Evolutionary conservation across 805 yeast genomes (phyloP).

Genomic region (Lachancea meyersii): DNA sequence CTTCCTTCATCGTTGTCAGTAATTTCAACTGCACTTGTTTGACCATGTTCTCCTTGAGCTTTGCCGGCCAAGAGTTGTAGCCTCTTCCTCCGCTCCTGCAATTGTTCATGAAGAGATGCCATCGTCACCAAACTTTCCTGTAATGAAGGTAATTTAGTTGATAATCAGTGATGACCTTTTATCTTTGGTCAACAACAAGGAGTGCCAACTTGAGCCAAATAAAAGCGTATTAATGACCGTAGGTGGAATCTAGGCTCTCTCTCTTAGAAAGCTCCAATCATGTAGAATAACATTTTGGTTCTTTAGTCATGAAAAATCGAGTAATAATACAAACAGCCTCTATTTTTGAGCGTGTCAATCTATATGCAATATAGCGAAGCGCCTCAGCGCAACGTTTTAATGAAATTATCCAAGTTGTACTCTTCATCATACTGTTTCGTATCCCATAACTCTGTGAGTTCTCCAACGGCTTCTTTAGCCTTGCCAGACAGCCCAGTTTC

Average conservation of each 20-base stretch:
- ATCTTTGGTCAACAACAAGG: too few relatives aligned
- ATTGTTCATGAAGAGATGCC: conserved; percentile 26
- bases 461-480: conserved; percentile 83
- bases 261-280: background rate
- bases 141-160: too few relatives aligned
- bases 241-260: background rate
- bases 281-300: too few relatives aligned
- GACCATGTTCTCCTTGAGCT: background rate
- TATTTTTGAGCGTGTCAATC: background rate
- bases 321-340: conserved; percentile 4
- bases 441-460: conserved; percentile 92
- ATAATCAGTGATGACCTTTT: too few relatives aligned
- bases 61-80: conserved; percentile 23
- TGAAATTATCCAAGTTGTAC: conserved; percentile 87
- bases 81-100: conserved; percentile 28
- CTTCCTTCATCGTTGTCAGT: background rate
- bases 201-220: too few relatives aligned
- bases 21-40: background rate
- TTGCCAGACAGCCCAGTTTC: conserved; percentile 80
- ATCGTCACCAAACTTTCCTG: background rate
- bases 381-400: conserved; percentile 57
- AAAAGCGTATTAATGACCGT: too few relatives aligned
- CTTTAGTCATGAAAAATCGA: background rate
- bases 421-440: conserved; percentile 94
- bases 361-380: conserved; percentile 5